A percentile compares a stretch with the other conserved stretches of the same genome.
These are phyloP conservation scores for Neonectria sp. DNA, from an alignment of 2,329 filamentous ascomycete genomes.

Conservation along the genomic window DNA sequence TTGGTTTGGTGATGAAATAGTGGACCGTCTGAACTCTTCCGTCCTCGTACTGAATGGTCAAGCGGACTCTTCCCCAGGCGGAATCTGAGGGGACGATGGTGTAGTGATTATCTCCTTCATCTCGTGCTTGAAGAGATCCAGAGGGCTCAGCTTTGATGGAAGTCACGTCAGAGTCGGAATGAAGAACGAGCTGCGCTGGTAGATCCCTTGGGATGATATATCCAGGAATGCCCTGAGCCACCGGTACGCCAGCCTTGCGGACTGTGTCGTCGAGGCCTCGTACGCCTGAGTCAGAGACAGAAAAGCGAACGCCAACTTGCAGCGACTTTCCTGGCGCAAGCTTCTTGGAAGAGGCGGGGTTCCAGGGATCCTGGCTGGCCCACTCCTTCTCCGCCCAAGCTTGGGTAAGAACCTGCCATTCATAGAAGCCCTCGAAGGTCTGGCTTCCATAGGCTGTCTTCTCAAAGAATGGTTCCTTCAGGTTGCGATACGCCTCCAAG, in stretches of 20 bases:
- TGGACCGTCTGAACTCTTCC: constrained; percentile 67
- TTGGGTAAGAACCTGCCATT: constrained; percentile 69
- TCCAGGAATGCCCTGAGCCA: constrained; percentile 68
- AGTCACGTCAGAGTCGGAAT: constrained; percentile 56
- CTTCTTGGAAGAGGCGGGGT: constrained; percentile 62
- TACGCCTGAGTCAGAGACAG: constrained; percentile 59
- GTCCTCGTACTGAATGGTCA: constrained; percentile 64
- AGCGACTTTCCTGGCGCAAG: constrained; percentile 62
- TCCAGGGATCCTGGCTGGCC: constrained; percentile 67
- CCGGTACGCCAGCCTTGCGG: constrained; percentile 58
- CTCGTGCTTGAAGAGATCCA: constrained; percentile 54
- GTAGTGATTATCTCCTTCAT: constrained; percentile 53
- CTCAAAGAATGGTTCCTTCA: constrained; percentile 60
- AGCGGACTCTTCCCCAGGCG: constrained; percentile 64
- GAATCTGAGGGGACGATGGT: constrained; percentile 58
- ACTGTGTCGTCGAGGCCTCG: constrained; percentile 64
- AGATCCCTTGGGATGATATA: constrained; percentile 67
- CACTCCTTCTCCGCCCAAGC: constrained; percentile 72
- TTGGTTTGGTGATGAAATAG: constrained; percentile 68
- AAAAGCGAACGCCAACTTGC: constrained; percentile 67
- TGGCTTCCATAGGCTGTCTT: constrained; percentile 65
- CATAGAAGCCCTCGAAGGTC: constrained; percentile 73
- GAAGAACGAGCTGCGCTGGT: constrained; percentile 62
- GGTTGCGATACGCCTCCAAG: constrained; percentile 70
- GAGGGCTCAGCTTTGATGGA: constrained; percentile 58